phyloP scores from a whole-genome alignment of 192 early-diverging fungal genomes.

The Coemansia sp. region DNA sequence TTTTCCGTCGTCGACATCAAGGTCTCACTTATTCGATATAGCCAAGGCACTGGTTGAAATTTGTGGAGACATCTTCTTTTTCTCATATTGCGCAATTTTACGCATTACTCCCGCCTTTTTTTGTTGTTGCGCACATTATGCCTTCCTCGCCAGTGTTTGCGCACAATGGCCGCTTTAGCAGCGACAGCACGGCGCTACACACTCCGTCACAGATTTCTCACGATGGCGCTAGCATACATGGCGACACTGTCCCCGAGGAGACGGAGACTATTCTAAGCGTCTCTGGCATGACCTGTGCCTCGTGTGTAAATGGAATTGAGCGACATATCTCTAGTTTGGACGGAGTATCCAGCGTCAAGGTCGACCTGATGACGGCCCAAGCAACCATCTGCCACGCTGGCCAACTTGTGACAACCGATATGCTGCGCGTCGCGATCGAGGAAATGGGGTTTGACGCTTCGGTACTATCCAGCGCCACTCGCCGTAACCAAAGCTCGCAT shows the following conservation, averaged over 20 bases:
- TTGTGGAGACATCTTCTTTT: background rate
- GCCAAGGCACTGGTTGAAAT: background rate
- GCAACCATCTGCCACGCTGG: slow-evolving; percentile 61
- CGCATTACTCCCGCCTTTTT: background rate
- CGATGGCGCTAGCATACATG: background rate
- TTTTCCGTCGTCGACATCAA: background rate
- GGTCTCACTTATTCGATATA: background rate
- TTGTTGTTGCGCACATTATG: background rate
- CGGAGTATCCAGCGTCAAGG: slow-evolving; percentile 63
- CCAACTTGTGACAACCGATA: slow-evolving; percentile 25
- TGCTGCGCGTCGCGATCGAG: slow-evolving; percentile 64
- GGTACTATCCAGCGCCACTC: slow-evolving; percentile 28
- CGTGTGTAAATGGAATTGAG: slow-evolving; percentile 79
- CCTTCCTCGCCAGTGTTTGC: background rate
- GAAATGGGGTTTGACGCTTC: slow-evolving; percentile 78
- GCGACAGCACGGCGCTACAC: slow-evolving; percentile 23
- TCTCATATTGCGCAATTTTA: background rate
- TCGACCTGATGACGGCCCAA: slow-evolving; percentile 68
- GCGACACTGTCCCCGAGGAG: slow-evolving; percentile 34
- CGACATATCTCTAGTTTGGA: slow-evolving; percentile 34
- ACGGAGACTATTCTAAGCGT: slow-evolving; percentile 61
- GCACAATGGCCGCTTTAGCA: slow-evolving; percentile 14
- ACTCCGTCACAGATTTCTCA: slow-evolving; percentile 18
- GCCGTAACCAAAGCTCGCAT: background rate
- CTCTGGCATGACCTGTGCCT: slow-evolving; percentile 85